These are phyloP conservation scores for Russula lepida DNA, from an alignment of 768 basidiomycete species.

Conservation along the genomic window DNA sequence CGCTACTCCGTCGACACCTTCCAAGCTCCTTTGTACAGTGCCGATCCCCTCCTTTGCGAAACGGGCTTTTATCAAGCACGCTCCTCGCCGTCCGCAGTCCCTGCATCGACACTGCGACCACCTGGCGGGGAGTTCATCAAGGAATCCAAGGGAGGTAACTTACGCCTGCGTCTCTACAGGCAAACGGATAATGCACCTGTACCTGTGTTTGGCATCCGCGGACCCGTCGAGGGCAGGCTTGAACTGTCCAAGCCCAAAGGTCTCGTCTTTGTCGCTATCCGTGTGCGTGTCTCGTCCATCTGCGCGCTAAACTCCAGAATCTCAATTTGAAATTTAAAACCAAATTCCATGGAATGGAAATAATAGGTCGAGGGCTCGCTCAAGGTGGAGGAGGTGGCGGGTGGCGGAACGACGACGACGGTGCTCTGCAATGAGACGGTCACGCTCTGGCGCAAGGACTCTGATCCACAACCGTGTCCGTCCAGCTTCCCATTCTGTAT, in stretches of 20 bases:
- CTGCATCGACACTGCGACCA: too few species aligned
- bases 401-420: constrained; percentile 48
- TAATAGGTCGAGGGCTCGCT: constrained; percentile 26
- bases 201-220: constrained; percentile 13
- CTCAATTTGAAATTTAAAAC: not conserved
- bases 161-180: constrained; percentile 14
- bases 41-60: constrained; percentile 11
- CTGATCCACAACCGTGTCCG: constrained; percentile 40
- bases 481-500: constrained; percentile 44
- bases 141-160: constrained; percentile 13
- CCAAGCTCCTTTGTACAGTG: constrained; percentile 9
- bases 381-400: constrained; percentile 26
- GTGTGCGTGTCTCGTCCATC: constrained; percentile 5
- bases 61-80: not conserved
- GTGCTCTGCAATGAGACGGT: constrained; percentile 44
- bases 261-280: constrained; percentile 15
- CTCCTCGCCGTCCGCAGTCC: not conserved
- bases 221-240: constrained; percentile 15
- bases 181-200: constrained; percentile 1
- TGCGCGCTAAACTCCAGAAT: not conserved
- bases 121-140: constrained; percentile 14
- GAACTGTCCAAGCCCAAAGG: constrained; percentile 17
- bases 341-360: not conserved
- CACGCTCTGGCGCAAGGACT: constrained; percentile 51
- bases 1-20: constrained; percentile 1